phyloP scores from a whole-genome alignment of 306 rosid species.

The Luffa acutangula region DNA sequence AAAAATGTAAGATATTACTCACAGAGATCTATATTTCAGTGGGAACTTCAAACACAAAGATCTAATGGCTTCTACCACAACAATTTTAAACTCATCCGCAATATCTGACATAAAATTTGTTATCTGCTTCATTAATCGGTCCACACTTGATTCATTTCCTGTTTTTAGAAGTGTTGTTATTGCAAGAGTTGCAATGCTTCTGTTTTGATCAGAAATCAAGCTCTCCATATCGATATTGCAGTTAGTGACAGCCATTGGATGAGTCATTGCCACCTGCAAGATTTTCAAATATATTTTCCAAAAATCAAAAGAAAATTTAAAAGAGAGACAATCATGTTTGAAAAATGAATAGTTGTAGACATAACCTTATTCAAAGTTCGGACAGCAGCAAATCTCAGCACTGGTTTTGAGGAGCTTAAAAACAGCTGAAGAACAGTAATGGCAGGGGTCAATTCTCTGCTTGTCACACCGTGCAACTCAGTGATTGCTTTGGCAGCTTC shows the following conservation, averaged over 20 bases:
- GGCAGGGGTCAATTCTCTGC: conserved; percentile 87
- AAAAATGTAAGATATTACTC: conserved; percentile 28
- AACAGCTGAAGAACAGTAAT: conserved; percentile 98
- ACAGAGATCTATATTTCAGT: conserved; percentile 87
- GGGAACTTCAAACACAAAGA: conserved; percentile 93
- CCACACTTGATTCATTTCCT: conserved; percentile 97
- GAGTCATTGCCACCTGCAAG: conserved; percentile 95
- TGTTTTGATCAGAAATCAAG: conserved; percentile 86
- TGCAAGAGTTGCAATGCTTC: conserved; percentile 99
- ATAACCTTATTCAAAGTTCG: conserved; percentile 92
- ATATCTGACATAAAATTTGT: conserved; percentile 98
- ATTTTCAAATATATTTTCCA: neutral
- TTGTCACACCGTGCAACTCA: conserved; percentile 84
- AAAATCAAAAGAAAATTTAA: conserved; percentile 1
- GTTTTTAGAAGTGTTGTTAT: conserved; percentile 96
- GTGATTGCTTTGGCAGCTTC: conserved; percentile 98
- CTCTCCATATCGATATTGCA: conserved; percentile 99
- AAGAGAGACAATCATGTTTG: neutral
- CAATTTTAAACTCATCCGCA: conserved; percentile 96
- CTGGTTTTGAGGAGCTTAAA: conserved; percentile 95
- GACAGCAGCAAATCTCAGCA: conserved; percentile 96
- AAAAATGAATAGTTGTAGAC: neutral
- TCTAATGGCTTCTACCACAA: conserved; percentile 95
- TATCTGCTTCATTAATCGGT: conserved; percentile 95
- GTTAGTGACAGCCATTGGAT: conserved; percentile 98